phyloP scores from a whole-genome alignment of 345 rosid species.

The Melaleuca quinquenervia region DNA sequence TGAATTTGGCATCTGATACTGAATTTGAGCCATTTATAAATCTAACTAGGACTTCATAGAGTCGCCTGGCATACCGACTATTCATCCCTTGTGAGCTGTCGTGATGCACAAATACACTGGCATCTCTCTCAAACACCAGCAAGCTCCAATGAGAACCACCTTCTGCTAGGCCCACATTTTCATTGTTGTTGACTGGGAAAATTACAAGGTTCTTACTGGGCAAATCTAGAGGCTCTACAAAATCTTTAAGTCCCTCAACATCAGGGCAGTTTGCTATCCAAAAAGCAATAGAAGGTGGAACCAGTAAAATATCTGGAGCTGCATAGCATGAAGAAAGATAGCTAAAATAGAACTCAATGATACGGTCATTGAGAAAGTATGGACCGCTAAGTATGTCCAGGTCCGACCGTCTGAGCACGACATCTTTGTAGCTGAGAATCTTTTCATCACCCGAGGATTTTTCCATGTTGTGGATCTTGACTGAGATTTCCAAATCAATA shows the following conservation, averaged over 20 bases:
- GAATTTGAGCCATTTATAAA: conserved; percentile 17
- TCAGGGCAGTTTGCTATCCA: conserved; percentile 72
- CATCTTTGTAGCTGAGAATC: conserved; percentile 74
- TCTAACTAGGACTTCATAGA: conserved; percentile 28
- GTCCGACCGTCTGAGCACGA: conserved; percentile 72
- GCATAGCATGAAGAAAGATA: conserved; percentile 38
- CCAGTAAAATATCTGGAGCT: conserved; percentile 35
- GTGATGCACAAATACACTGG: conserved; percentile 61
- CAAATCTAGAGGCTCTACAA: conserved; percentile 44
- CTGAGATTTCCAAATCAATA: neutral
- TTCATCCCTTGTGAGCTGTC: conserved; percentile 49
- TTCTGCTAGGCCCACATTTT: conserved; percentile 48
- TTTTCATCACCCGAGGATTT: conserved; percentile 45
- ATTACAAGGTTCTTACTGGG: conserved; percentile 40
- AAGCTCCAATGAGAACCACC: conserved; percentile 91
- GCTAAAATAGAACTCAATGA: conserved; percentile 82
- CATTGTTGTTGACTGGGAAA: conserved; percentile 66
- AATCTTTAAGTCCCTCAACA: conserved; percentile 34
- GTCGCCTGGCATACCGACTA: conserved; percentile 20
- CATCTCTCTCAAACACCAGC: conserved; percentile 42
- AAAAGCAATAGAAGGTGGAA: conserved; percentile 76
- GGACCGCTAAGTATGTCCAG: conserved; percentile 54
- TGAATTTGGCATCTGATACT: conserved; percentile 17
- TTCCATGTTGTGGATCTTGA: conserved; percentile 25
- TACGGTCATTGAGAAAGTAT: conserved; percentile 48